Base-by-base conservation (phyloP, 768 basidiomycete genomes). In the Thelephora aurantiotincta region DNA sequence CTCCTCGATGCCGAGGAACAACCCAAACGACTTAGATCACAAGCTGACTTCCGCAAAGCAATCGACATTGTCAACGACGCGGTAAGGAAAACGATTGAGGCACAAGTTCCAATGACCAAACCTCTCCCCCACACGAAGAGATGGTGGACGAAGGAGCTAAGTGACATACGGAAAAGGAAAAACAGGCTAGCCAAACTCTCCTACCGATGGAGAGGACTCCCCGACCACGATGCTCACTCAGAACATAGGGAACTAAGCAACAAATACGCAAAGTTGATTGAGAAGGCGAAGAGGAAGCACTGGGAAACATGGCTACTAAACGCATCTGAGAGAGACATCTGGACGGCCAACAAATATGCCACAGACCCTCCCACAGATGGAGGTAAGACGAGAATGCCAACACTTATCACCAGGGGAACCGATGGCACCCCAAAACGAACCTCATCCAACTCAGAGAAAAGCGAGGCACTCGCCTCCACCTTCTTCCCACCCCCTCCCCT, bases 401-500 rank as follows among this genome's bases (percentile, higher is more conserved):
- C 50, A 12, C 52, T 59, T 11, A 42, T 46, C 4, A 33, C 43
- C 11, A 48, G 14, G n/a, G 9, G 6, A 6, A 33, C 33, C 0
- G 47, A 46, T 13, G 55, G 54, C 26, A 18, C 41, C 9, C 49
- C 0, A 64, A 66, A 36, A 18, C 48, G 9, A 47, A 55, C 2
- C 64, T 63, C 30, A 52, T 56, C n/a, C n/a, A n/a, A n/a, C n/a
- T n/a, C n/a, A n/a, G n/a, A n/a, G n/a, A n/a, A n/a, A n/a, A n/a
- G n/a, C 43, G 2, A 47, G 0, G 6, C 50, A 0, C 52, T 66
- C 1, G 47, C 47, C 33, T 12, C 50, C 2, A 20, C 54, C 1
- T 64, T 65, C 49, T 64, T 65, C 22, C 56, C 55, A 6, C 20
- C 44, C 5, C 49, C 51, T 2, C 52, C 58, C 2, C 35, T 2